Percentiles rank a stretch among this genome's conserved stretches.
phyloP scores from a whole-genome alignment of 2,329 filamentous ascomycete genomes.

The Boeremia lycopersici region DNA sequence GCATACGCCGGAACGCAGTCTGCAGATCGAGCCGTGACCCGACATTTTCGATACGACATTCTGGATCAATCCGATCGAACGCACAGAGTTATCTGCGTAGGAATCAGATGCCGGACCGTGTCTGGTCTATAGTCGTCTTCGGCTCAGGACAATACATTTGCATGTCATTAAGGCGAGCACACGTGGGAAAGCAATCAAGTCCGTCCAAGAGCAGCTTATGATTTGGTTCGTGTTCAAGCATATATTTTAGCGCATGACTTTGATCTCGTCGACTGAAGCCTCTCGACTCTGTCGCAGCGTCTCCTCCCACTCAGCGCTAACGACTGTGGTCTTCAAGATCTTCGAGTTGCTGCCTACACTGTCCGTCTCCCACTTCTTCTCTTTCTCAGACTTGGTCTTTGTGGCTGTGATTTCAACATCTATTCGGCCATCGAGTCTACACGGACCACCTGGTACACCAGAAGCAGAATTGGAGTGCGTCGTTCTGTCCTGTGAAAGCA shows the following conservation, averaged over 20 bases:
- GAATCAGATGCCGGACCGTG: neutral
- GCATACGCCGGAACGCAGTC: too few relatives aligned
- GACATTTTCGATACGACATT: too few relatives aligned
- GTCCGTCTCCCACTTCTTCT: conserved; percentile 41
- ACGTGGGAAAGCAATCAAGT: neutral
- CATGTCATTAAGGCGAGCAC: neutral
- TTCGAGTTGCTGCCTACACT: conserved; percentile 42
- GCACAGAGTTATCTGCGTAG: too few relatives aligned
- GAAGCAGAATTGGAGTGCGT: conserved; percentile 43
- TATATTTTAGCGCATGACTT: conserved; percentile 18
- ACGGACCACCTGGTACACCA: conserved; percentile 41
- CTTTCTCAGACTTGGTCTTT: conserved; percentile 17
- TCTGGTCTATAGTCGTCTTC: neutral
- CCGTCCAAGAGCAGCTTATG: neutral
- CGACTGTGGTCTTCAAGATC: conserved; percentile 45
- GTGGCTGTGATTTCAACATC: conserved; percentile 41
- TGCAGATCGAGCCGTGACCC: too few relatives aligned
- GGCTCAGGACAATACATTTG: too few relatives aligned
- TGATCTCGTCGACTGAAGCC: conserved; percentile 30
- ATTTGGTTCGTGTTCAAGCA: neutral
- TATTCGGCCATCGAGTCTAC: conserved; percentile 37
- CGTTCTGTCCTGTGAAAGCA: conserved; percentile 35
- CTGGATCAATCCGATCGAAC: too few relatives aligned
- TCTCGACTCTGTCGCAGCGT: conserved; percentile 26
- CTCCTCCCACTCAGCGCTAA: conserved; percentile 45